Percentiles rank a stretch among this genome's conserved stretches.
phyloP scores from a whole-genome alignment of 2,329 filamentous ascomycete species.

The Curvularia verruculosa region DNA sequence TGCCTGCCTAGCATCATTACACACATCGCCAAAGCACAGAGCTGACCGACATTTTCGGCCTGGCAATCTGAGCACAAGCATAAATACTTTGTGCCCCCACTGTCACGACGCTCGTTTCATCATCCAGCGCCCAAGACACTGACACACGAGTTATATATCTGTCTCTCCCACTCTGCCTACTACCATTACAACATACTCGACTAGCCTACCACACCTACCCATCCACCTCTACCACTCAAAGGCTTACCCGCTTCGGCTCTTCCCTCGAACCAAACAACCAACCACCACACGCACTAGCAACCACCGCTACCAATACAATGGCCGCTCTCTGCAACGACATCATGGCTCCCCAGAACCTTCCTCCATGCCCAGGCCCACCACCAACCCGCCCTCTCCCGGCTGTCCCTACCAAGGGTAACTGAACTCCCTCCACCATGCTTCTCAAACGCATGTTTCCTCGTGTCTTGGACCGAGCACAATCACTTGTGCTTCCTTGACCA shows the following conservation, averaged over 20 bases:
- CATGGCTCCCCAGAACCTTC: constrained; percentile 52
- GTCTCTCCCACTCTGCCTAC: constrained; percentile 15
- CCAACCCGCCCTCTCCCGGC: constrained; percentile 56
- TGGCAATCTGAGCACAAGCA: constrained; percentile 48
- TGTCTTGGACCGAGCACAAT: constrained; percentile 8
- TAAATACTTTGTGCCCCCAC: constrained; percentile 49
- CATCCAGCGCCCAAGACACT: constrained; percentile 33
- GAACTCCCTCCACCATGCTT: constrained; percentile 11
- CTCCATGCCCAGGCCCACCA: constrained; percentile 56
- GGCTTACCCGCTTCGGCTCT: neutral
- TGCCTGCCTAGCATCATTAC: constrained; percentile 47
- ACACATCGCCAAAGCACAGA: constrained; percentile 50
- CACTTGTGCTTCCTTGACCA: neutral
- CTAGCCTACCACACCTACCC: constrained; percentile 5
- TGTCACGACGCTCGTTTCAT: constrained; percentile 42
- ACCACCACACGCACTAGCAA: constrained; percentile 12
- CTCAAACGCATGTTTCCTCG: constrained; percentile 17
- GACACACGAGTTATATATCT: constrained; percentile 26
- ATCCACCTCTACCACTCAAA: no score
- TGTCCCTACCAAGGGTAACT: constrained; percentile 49
- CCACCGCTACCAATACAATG: constrained; percentile 30
- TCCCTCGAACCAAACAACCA: no score
- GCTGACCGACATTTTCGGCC: constrained; percentile 49
- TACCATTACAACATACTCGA: no score
- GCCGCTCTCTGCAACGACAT: constrained; percentile 48